Evolutionary conservation across 768 basidiomycete species (phyloP), one percentile per base, ranked within the genome.

Genomic region (Ramaria sp.): DNA sequence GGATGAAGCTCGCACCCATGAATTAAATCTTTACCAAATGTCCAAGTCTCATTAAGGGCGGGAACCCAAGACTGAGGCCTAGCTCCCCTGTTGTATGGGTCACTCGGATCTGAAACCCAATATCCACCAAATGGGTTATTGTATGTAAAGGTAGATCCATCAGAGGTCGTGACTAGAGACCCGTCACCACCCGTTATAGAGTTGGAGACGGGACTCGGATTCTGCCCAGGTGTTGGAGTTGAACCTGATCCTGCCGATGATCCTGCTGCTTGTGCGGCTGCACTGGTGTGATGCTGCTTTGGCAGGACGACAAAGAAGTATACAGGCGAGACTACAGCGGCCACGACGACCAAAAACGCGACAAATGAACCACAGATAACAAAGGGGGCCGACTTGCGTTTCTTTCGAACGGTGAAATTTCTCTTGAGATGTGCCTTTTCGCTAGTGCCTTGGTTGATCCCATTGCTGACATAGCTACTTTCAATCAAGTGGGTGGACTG

Each of bases 21-120:
- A 30, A 86, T 67, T 41, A 70, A 77, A 69, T 88, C 76, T 49
- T 70, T 69, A 13, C 78, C 79, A 71, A 73, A 92, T 22, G 69
- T 74, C 87, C 89, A 95, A 25, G 70, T 77, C 61, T 81, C 73
- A 69, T 85, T 86, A 48, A 95, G 70, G 6, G 85, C 76, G 1
- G 88, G 88, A 5, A 85, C 84, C 82, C 86, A 93, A 1, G 77
- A 79, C 61, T 92, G 88, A 8, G 84, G 75, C 56, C 72, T 76
- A 6, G 90, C 89, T 41, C 76, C 72, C 64, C 85, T 81, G 68
- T 82, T 83, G 72, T 82, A 88, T 5, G 89, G 86, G 64, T 86
- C 72, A 43, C 81, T 73, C 13, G 82, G 81, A 66, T 88, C 79
- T 67, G 66, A 70, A 18, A 77, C 73, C 83, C 83, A 86, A 62